phyloP scores from a whole-genome alignment of 2,329 filamentous ascomycete species.

The Sporothrix phasma region DNA sequence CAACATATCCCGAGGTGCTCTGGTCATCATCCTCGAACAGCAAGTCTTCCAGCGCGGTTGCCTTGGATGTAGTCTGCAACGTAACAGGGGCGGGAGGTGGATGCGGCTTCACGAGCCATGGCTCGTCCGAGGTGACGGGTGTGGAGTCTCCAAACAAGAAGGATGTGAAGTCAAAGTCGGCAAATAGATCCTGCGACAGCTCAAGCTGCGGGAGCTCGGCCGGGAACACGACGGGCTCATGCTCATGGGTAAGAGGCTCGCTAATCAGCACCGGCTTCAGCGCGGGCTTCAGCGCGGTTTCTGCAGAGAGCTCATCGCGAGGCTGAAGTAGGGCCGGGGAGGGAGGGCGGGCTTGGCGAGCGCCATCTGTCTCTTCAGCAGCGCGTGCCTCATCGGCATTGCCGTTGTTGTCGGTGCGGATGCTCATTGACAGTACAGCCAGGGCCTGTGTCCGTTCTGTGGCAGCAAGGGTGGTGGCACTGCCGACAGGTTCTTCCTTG shows the following conservation, averaged over 20 bases:
- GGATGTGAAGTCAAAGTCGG: conserved; percentile 26
- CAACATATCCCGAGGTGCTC: conserved; percentile 25
- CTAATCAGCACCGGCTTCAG: no score
- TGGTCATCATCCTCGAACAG: conserved; percentile 38
- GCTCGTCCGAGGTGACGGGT: neutral
- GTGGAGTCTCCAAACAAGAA: conserved; percentile 27
- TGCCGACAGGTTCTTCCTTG: neutral
- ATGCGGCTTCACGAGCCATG: conserved; percentile 23
- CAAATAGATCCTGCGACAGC: conserved; percentile 17
- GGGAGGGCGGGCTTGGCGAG: neutral
- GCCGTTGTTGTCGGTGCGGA: neutral
- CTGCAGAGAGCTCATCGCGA: neutral
- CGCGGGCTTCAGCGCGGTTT: neutral
- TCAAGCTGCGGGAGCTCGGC: conserved; percentile 12
- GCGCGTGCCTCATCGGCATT: neutral
- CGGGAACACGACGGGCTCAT: neutral
- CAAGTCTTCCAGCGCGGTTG: conserved; percentile 37
- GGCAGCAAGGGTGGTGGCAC: neutral
- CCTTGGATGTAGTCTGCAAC: conserved; percentile 39
- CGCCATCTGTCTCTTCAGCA: neutral
- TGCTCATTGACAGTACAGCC: conserved; percentile 9
- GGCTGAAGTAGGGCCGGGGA: neutral
- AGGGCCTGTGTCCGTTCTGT: conserved; percentile 9
- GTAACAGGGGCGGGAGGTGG: conserved; percentile 23
- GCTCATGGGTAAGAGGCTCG: neutral